A percentile compares a stretch with the other conserved stretches of the same genome.
phyloP scores from a whole-genome alignment of 352 stramenopile genomes.

The Globisporangium cederbergense region DNA sequence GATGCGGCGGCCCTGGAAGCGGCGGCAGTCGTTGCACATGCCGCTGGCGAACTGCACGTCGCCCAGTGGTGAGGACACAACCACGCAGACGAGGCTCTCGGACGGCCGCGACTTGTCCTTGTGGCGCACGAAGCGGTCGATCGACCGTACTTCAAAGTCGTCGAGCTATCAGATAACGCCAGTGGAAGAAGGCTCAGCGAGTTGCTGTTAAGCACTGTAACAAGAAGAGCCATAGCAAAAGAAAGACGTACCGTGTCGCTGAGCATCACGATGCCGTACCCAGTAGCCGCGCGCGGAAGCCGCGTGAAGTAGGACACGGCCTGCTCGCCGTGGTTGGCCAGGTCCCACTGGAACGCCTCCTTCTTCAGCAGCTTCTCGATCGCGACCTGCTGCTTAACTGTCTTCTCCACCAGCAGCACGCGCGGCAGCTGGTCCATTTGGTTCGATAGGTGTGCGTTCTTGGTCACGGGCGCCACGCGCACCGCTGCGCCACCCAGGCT shows the following conservation, averaged over 20 bases:
- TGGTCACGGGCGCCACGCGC: conserved; percentile 53
- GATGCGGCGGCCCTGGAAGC: conserved; percentile 46
- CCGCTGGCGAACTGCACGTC: conserved; percentile 43
- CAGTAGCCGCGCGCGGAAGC: conserved; percentile 15
- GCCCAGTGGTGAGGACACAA: conserved; percentile 32
- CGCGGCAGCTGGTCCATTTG: conserved; percentile 57
- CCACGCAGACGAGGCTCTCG: conserved; percentile 41
- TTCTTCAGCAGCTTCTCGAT: conserved; percentile 60
- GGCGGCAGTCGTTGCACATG: conserved; percentile 50
- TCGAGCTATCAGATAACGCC: conserved; percentile 26
- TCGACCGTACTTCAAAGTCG: conserved; percentile 42
- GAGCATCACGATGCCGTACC: conserved; percentile 57
- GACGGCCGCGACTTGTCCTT: conserved; percentile 30
- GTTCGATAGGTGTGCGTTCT: conserved; percentile 53
- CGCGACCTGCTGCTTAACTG: conserved; percentile 50
- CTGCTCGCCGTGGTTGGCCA: conserved; percentile 58
- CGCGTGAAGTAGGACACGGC: conserved; percentile 46
- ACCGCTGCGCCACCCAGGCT: conserved; percentile 50
- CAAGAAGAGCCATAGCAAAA: not conserved
- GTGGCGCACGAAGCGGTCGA: conserved; percentile 46
- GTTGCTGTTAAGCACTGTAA: too few relatives aligned
- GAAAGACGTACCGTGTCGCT: conserved; percentile 41
- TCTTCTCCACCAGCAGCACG: conserved; percentile 55
- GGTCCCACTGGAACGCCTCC: conserved; percentile 66
- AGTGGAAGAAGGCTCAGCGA: not conserved